phyloP scores from a whole-genome alignment of 441 rosid genomes.

The Euphorbia corollata region DNA sequence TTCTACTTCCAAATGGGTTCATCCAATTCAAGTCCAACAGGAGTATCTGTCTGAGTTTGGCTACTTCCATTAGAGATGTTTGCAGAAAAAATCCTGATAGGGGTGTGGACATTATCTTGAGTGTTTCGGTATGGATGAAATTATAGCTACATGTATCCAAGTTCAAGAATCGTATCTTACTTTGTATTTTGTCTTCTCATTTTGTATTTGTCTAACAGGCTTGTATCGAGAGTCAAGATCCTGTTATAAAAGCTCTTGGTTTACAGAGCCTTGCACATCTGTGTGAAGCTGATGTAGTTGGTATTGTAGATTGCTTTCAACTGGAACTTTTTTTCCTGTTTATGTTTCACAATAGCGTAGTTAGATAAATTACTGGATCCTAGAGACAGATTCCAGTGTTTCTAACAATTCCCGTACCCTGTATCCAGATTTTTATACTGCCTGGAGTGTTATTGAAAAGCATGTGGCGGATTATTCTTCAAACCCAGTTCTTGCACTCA shows the following conservation, averaged over 20 bases:
- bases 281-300: slow-evolving; percentile 94
- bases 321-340: slow-evolving; percentile 10
- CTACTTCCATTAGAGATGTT: slow-evolving; percentile 72
- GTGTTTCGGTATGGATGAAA: slow-evolving; percentile 64
- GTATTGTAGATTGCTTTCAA: slow-evolving; percentile 34
- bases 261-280: slow-evolving; percentile 88
- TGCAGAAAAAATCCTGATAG: slow-evolving; percentile 86
- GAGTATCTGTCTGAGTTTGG: slow-evolving; percentile 63
- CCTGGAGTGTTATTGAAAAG: slow-evolving; percentile 80
- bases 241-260: slow-evolving; percentile 67
- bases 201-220: slow-evolving; percentile 42
- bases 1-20: slow-evolving; percentile 55
- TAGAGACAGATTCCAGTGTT: not conserved
- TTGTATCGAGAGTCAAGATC: slow-evolving; percentile 76
- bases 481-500: slow-evolving; percentile 59
- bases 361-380: not conserved
- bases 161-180: slow-evolving; percentile 11
- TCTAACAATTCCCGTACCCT: not conserved
- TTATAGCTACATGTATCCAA: slow-evolving; percentile 15
- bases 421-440: slow-evolving; percentile 81
- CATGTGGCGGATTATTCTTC: slow-evolving; percentile 42
- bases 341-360: not conserved
- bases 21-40: slow-evolving; percentile 51
- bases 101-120: slow-evolving; percentile 94
- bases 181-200: not conserved